A percentile compares a stretch with the other conserved stretches of the same genome.
Evolutionary conservation across 2,329 filamentous ascomycete genomes (phyloP).

Genomic region (Penicillium sp.): DNA sequence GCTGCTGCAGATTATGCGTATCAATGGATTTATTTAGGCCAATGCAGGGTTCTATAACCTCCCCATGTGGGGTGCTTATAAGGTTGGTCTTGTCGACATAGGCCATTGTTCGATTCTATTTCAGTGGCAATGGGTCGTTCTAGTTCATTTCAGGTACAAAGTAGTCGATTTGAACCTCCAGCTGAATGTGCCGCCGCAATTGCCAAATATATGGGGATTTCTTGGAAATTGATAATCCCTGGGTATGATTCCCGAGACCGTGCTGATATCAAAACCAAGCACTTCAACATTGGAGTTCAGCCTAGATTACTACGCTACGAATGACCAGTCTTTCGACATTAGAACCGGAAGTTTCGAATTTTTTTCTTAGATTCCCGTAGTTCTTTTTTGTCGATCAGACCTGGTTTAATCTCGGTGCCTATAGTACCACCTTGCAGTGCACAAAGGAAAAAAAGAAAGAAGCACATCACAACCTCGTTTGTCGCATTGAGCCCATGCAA

Average conservation of each 20-base stretch:
- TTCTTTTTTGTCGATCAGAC: slow-evolving; percentile 26
- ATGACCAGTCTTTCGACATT: slow-evolving; percentile 13
- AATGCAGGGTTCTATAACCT: too few species aligned
- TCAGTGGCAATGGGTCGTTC: too few species aligned
- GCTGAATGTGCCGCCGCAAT: neutral
- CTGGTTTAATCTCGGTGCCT: slow-evolving; percentile 15
- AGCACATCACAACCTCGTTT: slow-evolving; percentile 34
- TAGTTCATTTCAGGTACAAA: too few species aligned
- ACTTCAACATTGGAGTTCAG: neutral
- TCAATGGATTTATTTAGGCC: too few species aligned
- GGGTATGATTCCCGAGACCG: neutral
- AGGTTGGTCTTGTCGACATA: too few species aligned
- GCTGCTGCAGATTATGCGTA: too few species aligned
- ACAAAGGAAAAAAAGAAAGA: slow-evolving; percentile 18
- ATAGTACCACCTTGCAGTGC: slow-evolving; percentile 14
- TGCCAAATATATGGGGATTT: neutral
- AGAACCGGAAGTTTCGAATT: slow-evolving; percentile 32
- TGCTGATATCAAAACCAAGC: neutral
- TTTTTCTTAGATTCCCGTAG: slow-evolving; percentile 31
- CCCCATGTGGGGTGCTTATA: too few species aligned
- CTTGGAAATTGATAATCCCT: neutral
- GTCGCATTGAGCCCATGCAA: slow-evolving; percentile 36
- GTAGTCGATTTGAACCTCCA: too few species aligned
- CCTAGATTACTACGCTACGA: neutral
- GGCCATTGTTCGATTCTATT: too few species aligned